Base-by-base conservation (phyloP, 176 grass and related monocot genomes). In the Canna indica region DNA sequence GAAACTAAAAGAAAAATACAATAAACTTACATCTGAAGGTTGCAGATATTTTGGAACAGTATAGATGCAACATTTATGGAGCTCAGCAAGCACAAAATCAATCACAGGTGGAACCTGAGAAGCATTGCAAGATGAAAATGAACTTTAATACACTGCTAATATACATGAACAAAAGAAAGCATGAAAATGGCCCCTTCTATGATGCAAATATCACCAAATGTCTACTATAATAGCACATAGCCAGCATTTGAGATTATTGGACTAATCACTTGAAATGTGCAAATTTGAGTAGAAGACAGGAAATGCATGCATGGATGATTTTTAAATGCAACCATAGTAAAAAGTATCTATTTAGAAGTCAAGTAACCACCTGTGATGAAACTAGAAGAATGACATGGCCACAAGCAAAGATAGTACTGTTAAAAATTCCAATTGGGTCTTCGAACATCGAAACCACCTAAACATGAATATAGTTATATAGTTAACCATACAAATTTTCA, bases 21-120 rank as follows among this genome's bases (percentile, higher is more conserved):
- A 5, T 24, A 69, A 70, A 80, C 89, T 93, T 93, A 97, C 94
- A 76, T 88, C 88, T 70, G 88, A 87, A 75, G 86, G 83, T 74
- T 85, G 86, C 65, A 97, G 75, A 85, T 97, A 83, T 73, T 97
- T 97, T 30, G 89, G 89, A 76, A 97, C 82, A 2, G 86, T 97
- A 75, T 90, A 97, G 47, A 92, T 85, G 69, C 94, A 97, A 85
- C 78, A 84, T 90, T 78, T 97, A 69, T 97, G 73, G 52, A 93
- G 87, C 75, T 97, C 86, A 16, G 89, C 86, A 42, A 97, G 77
- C 81, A 97, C 73, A 87, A 84, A 87, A 83, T 85, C 86, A 84
- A 97, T 88, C 25, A 82, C 77, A 38, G 83, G 80, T 72, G 89
- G 94, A 64, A 90, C 45, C 83, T 85, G 38, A 77, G 48, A 70